Base-by-base conservation (phyloP, 179 eudicot species). In the Pouteria campechiana region DNA sequence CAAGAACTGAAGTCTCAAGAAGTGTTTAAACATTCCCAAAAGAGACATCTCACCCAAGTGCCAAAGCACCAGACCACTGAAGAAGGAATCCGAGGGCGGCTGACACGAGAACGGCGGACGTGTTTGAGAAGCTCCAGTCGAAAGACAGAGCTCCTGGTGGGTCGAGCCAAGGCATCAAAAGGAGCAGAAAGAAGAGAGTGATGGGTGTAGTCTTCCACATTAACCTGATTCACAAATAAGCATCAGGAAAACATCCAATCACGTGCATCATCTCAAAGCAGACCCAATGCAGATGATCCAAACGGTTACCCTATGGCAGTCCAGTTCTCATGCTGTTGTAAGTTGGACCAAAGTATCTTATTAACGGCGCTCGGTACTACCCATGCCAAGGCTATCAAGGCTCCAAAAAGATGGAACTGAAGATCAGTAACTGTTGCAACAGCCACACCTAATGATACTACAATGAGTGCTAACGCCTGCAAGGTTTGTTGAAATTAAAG, bases 121-220 rank as follows among this genome's bases (percentile, higher is more conserved):
- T 59, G 56, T 82, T 86, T 48, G 55, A 42, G 36, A 52, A 37
- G 73, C 64, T 65, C 96, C 96, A 86, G 15, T 76, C 48, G 25
- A 82, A 86, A 17, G 79, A 49, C 16, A 86, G 62, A 21, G 70
- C 65, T 6, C 89, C 96, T 0, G 93, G 86, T 10, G 96, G 93
- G 54, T 82, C 93, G 36, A 82, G 89, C 67, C 71, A 86, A 17
- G 96, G 96, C 96, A 86, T 86, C 78, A 86, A 49, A 33, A 38
- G 55, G 56, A 86, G 77, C 59, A 82, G 69, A 62, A 79, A 82
- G 55, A 86, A 73, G 35, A 86, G 63, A 13, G 96, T 86, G 48
- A 86, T 69, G 22, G 96, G 96, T 14, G 96, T 79, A 8, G 96
- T 82, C 59, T 82, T 82, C 96, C 96, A 86, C 96, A 86, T 86